Evolutionary conservation across 106 monocot genomes (phyloP).

Genomic region (Alisma plantagoaquatica): DNA sequence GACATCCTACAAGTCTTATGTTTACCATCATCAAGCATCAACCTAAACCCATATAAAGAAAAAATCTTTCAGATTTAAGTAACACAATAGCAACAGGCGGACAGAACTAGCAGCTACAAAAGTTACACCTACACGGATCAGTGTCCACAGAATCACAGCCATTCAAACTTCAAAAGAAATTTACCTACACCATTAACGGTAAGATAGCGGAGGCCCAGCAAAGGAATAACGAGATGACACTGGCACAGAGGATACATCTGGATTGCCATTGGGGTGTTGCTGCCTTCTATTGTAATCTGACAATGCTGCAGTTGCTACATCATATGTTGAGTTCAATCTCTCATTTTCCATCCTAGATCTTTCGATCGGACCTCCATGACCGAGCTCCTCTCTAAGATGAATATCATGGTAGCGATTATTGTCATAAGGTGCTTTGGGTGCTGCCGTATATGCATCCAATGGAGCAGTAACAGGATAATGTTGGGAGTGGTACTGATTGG

Average conservation of each 20-base stretch:
- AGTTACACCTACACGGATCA: too few species aligned
- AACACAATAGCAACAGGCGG: too few species aligned
- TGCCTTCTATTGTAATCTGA: conserved; percentile 16
- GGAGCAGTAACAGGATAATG: not conserved
- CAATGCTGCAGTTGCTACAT: conserved; percentile 12
- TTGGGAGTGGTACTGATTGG: conserved; percentile 1
- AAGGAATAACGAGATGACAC: conserved; percentile 28
- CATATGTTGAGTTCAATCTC: not conserved
- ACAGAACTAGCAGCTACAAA: too few species aligned
- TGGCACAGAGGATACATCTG: conserved; percentile 10
- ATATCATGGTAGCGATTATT: not conserved
- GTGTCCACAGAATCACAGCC: too few species aligned
- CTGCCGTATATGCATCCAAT: not conserved
- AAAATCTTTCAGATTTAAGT: too few species aligned
- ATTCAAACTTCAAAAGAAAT: too few species aligned
- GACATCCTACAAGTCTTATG: too few species aligned
- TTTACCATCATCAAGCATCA: too few species aligned
- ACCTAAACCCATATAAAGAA: too few species aligned
- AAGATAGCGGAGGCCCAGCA: conserved; percentile 17
- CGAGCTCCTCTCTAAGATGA: not conserved
- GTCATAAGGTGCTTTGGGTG: not conserved
- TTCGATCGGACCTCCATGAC: not conserved
- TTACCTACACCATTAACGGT: conserved; percentile 5
- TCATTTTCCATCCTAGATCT: not conserved
- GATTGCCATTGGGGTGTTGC: not conserved